Conservation (phyloP, 164 flowering plant species). For the Magnolia kwangsiensis region DNA sequence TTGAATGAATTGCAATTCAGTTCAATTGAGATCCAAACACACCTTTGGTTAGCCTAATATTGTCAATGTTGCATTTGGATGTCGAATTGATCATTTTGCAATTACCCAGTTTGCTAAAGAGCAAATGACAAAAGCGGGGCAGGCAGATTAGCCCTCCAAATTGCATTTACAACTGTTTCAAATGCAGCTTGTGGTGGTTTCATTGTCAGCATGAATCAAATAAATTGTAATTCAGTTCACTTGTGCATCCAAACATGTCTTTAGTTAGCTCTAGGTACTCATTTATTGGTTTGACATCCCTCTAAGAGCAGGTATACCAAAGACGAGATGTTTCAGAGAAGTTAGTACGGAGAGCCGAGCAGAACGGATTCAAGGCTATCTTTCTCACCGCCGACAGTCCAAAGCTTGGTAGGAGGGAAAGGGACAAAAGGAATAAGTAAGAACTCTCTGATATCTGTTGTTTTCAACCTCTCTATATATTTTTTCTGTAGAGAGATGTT, state of each 20-base stretch:
- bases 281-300: not conserved
- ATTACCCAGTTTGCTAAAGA: no score
- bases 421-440: constrained; percentile 75
- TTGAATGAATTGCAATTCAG: no score
- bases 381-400: constrained; percentile 74
- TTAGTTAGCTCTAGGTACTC: not conserved
- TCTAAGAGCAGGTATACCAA: constrained; percentile 48
- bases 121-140: no score
- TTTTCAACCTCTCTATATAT: not conserved
- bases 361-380: constrained; percentile 72
- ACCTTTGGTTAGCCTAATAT: no score
- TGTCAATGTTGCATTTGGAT: no score
- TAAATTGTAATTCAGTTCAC: not conserved
- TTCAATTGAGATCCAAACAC: no score
- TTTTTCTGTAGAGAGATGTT: not conserved
- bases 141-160: no score
- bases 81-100: no score
- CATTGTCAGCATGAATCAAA: no score
- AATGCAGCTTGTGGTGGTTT: no score
- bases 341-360: constrained; percentile 79
- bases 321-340: constrained; percentile 60
- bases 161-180: no score
- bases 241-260: not conserved
- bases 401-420: constrained; percentile 76
- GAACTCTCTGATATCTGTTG: not conserved